Conservation (phyloP, 495 filamentous ascomycete species). For the Tuber magnatum region DNA sequence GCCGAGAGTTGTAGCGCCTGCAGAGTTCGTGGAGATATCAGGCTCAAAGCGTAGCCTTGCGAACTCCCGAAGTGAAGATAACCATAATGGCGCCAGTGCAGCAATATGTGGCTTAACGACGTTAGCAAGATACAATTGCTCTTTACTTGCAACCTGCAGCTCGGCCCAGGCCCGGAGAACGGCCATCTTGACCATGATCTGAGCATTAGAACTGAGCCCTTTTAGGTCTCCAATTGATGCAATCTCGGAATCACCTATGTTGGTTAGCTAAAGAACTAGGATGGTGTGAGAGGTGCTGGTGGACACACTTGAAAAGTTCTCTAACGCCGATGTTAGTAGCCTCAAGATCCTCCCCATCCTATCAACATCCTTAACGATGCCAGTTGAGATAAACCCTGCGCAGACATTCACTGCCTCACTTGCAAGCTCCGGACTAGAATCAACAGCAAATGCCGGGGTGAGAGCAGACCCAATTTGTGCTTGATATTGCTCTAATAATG, state of each 20-base stretch:
- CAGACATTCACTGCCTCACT: constrained; percentile 97
- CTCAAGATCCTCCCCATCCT: constrained; percentile 96
- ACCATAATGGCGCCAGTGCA: constrained; percentile 83
- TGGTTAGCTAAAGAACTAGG: constrained; percentile 11
- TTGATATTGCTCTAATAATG: constrained; percentile 94
- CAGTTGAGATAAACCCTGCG: constrained; percentile 89
- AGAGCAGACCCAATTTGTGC: constrained; percentile 95
- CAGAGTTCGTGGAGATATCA: constrained; percentile 78
- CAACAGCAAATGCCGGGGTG: constrained; percentile 89
- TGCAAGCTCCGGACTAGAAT: constrained; percentile 91
- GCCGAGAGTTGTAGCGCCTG: constrained; percentile 61
- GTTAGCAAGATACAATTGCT: constrained; percentile 80
- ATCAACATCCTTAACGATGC: constrained; percentile 94
- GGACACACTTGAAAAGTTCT: constrained; percentile 69
- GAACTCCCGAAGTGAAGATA: constrained; percentile 87
- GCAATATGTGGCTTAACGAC: constrained; percentile 87
- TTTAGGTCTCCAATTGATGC: constrained; percentile 88
- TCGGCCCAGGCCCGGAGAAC: constrained; percentile 99
- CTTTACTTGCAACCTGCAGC: constrained; percentile 88
- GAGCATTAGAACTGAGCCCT: constrained; percentile 88
- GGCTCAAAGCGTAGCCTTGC: constrained; percentile 91
- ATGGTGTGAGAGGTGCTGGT: not conserved
- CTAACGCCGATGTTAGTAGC: constrained; percentile 80
- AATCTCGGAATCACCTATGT: constrained; percentile 59
- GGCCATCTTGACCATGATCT: constrained; percentile 96